Evolutionary conservation across 2,329 filamentous ascomycete genomes (phyloP).

Genomic region (Ploettnerulaceae sp.): DNA sequence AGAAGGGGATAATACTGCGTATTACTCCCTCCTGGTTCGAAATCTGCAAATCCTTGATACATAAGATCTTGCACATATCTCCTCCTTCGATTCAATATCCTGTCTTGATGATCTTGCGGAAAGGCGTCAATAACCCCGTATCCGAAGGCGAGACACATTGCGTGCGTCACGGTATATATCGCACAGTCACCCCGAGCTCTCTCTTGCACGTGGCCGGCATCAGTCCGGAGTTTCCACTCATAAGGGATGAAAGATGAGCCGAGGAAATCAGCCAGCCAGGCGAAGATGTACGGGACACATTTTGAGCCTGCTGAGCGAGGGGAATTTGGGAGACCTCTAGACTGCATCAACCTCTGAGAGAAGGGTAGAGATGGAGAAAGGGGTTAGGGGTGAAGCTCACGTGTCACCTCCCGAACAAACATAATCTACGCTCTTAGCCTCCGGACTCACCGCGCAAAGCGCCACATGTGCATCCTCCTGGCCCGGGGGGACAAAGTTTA

Average conservation of each 20-base stretch:
- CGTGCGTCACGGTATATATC: slow-evolving; percentile 13
- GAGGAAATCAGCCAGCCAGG: slow-evolving; percentile 11
- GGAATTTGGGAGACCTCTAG: slow-evolving; percentile 10
- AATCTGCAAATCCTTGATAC: slow-evolving; percentile 10
- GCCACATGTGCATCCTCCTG: slow-evolving; percentile 13
- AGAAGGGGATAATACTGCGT: slow-evolving; percentile 17
- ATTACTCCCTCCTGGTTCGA: slow-evolving; percentile 1
- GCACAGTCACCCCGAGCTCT: slow-evolving; percentile 11
- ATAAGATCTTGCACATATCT: slow-evolving; percentile 19
- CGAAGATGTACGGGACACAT: slow-evolving; percentile 7
- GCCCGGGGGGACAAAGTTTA: slow-evolving; percentile 6
- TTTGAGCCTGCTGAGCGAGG: slow-evolving; percentile 11
- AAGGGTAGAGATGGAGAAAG: neutral
- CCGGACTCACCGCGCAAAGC: slow-evolving; percentile 15
- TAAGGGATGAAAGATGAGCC: slow-evolving; percentile 7
- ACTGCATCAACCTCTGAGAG: neutral
- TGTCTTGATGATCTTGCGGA: slow-evolving; percentile 11
- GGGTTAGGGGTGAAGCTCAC: slow-evolving; percentile 5
- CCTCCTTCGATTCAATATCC: slow-evolving; percentile 4
- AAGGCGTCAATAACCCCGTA: slow-evolving; percentile 6
- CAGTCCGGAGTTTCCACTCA: slow-evolving; percentile 14
- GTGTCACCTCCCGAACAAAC: slow-evolving; percentile 16
- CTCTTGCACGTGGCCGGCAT: slow-evolving; percentile 9
- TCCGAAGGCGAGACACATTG: slow-evolving; percentile 15
- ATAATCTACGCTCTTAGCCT: slow-evolving; percentile 16